A percentile compares a stretch with the other conserved stretches of the same genome.
These are phyloP conservation scores for Ambispora gerdemannii DNA, from an alignment of 192 early-diverging fungal species.

Conservation along the genomic window DNA sequence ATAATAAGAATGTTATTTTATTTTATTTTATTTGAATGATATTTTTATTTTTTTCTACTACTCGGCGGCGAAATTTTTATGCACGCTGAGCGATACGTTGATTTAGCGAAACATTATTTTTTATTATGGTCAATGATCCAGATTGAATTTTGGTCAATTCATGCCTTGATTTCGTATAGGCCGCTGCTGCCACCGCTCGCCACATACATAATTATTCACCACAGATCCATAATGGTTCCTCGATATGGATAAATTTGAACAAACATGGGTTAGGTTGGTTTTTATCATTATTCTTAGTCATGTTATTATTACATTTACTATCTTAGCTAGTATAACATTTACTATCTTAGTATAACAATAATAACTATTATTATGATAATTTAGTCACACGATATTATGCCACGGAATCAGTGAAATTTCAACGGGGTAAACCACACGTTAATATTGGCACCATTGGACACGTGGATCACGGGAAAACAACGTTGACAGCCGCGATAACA, in stretches of 20 bases:
- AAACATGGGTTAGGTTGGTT: background rate
- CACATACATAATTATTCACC: background rate
- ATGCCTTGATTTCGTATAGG: background rate
- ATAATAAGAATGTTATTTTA: no score
- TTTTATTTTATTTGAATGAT: no score
- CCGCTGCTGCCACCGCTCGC: background rate
- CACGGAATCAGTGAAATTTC: slow-evolving; percentile 62
- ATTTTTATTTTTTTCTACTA: no score
- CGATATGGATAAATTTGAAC: background rate
- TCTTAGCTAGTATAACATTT: background rate
- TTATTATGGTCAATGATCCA: background rate
- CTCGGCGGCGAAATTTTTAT: no score
- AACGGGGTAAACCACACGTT: slow-evolving; percentile 91
- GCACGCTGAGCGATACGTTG: background rate
- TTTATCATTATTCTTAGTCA: background rate
- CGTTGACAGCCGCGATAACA: slow-evolving; percentile 97
- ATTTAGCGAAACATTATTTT: background rate
- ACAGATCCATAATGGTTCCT: background rate
- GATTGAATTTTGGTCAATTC: background rate
- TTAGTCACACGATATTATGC: slow-evolving; percentile 13
- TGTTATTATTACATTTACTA: background rate
- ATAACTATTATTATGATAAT: no score
- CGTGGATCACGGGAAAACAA: slow-evolving; percentile 99
- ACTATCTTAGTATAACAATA: no score
- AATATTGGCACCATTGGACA: slow-evolving; percentile 99